Evolutionary conservation across 2,329 filamentous ascomycete species (phyloP).

Genomic region (Sarocladium strictum): DNA sequence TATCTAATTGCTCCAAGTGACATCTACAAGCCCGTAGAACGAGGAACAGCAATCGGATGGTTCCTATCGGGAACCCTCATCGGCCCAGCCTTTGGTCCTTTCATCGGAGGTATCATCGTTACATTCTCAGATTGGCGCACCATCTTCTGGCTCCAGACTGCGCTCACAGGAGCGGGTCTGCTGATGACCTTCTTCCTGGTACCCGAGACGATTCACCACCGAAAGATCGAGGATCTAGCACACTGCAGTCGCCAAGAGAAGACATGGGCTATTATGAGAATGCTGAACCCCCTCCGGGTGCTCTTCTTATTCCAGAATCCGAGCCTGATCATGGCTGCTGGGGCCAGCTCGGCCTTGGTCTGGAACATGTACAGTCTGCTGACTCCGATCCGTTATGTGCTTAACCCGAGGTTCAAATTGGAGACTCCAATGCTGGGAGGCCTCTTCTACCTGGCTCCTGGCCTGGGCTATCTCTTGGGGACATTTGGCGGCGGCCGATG

Average conservation of each 20-base stretch:
- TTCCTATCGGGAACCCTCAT: constrained; percentile 66
- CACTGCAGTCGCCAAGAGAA: constrained; percentile 46
- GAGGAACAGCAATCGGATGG: constrained; percentile 68
- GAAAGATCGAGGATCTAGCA: constrained; percentile 54
- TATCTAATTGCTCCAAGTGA: constrained; percentile 32
- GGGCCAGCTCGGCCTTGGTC: constrained; percentile 57
- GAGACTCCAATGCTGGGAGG: constrained; percentile 60
- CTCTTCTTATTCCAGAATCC: constrained; percentile 60
- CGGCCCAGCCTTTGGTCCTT: constrained; percentile 64
- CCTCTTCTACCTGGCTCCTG: constrained; percentile 70
- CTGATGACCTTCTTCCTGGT: constrained; percentile 59
- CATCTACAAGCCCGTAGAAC: constrained; percentile 59
- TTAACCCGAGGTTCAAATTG: constrained; percentile 68
- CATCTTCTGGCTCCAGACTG: constrained; percentile 74
- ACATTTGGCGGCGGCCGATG: constrained; percentile 68
- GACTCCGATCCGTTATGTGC: constrained; percentile 64
- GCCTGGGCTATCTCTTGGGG: constrained; percentile 61
- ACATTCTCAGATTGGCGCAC: constrained; percentile 67
- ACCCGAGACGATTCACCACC: constrained; percentile 66
- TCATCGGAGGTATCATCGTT: constrained; percentile 70
- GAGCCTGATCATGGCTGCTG: constrained; percentile 55
- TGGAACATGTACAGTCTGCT: constrained; percentile 65
- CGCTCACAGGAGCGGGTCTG: constrained; percentile 54
- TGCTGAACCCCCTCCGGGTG: constrained; percentile 62
- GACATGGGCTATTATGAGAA: constrained; percentile 48